phyloP scores from a whole-genome alignment of 495 filamentous ascomycete species.

The Talaromyces trachyspermus region DNA sequence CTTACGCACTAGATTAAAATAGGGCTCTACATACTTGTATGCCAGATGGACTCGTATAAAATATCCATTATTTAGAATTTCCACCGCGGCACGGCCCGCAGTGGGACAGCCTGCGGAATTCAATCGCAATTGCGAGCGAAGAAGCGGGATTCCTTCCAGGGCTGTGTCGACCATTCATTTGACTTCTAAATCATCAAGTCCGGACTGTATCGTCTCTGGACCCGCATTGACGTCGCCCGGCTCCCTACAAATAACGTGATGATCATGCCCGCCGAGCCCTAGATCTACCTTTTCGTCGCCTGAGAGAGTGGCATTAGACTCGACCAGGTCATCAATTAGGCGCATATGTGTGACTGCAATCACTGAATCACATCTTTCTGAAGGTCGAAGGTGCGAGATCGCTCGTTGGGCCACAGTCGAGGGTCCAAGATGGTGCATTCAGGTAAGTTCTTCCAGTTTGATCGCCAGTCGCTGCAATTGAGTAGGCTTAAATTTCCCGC shows the following conservation, averaged over 20 bases:
- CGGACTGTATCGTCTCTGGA: not conserved
- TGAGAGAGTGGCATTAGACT: not conserved
- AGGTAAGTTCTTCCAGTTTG: slow-evolving; percentile 5
- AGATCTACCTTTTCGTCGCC: slow-evolving; percentile 3
- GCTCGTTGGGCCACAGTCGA: not conserved
- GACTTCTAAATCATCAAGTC: not conserved
- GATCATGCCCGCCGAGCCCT: slow-evolving; percentile 6
- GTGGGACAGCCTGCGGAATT: too few relatives aligned
- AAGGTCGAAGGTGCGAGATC: not conserved
- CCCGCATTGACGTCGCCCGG: not conserved
- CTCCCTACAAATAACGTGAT: not conserved
- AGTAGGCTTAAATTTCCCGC: not conserved
- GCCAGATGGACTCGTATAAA: too few relatives aligned
- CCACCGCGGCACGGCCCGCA: too few relatives aligned
- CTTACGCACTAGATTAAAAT: too few relatives aligned
- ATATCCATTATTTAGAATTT: too few relatives aligned
- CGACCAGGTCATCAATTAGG: slow-evolving; percentile 5
- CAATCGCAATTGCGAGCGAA: not conserved
- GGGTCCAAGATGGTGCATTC: not conserved
- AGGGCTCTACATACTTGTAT: too few relatives aligned
- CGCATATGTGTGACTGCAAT: slow-evolving; percentile 9
- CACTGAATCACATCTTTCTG: slow-evolving; percentile 1
- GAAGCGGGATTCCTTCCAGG: not conserved
- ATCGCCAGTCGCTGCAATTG: slow-evolving; percentile 6
- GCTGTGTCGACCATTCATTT: not conserved